Percentiles rank a stretch among this genome's conserved stretches.
phyloP scores from a whole-genome alignment of 2,329 filamentous ascomycete species.

The Apiospora malaysiana region DNA sequence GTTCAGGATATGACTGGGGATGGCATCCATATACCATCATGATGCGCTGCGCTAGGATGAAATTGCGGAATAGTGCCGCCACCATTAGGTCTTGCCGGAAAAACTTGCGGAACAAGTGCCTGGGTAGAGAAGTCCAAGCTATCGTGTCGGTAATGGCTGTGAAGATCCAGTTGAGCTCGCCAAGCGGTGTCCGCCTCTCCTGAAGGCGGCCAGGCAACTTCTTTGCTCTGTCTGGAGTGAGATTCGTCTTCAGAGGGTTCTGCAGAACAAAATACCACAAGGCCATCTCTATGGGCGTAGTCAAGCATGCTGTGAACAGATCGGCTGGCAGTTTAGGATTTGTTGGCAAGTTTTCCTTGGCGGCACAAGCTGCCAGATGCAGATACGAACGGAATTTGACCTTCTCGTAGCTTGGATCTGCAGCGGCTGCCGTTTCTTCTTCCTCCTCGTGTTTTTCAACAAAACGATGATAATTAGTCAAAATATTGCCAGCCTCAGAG shows the following conservation, averaged over 20 bases:
- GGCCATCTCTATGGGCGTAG: constrained; percentile 97
- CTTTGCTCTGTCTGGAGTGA: constrained; percentile 83
- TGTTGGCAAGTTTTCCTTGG: constrained; percentile 91
- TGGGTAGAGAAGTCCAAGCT: constrained; percentile 93
- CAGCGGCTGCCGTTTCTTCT: constrained; percentile 75
- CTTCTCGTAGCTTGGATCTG: constrained; percentile 84
- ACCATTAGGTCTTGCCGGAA: constrained; percentile 99
- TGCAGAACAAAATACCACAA: constrained; percentile 95
- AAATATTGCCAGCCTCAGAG: constrained; percentile 93
- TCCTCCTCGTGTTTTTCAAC: constrained; percentile 94
- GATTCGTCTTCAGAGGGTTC: constrained; percentile 73
- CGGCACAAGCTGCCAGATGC: constrained; percentile 87
- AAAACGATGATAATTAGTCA: constrained; percentile 92
- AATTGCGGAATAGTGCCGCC: constrained; percentile 96
- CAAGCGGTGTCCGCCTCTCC: constrained; percentile 89
- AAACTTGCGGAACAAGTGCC: constrained; percentile 92
- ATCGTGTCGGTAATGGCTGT: constrained; percentile 99
- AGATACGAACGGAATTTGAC: constrained; percentile 75
- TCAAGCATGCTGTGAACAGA: constrained; percentile 93
- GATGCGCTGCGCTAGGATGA: constrained; percentile 89
- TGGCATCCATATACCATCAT: constrained; percentile 98
- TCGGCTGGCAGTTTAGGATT: constrained; percentile 93
- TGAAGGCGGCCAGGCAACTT: constrained; percentile 90
- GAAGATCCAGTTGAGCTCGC: constrained; percentile 99
- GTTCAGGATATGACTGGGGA: constrained; percentile 85